Evolutionary conservation across 176 grass and related monocot species (phyloP), one percentile per base, ranked within the genome.

Genomic region (Miscanthus lutarioriparius): DNA sequence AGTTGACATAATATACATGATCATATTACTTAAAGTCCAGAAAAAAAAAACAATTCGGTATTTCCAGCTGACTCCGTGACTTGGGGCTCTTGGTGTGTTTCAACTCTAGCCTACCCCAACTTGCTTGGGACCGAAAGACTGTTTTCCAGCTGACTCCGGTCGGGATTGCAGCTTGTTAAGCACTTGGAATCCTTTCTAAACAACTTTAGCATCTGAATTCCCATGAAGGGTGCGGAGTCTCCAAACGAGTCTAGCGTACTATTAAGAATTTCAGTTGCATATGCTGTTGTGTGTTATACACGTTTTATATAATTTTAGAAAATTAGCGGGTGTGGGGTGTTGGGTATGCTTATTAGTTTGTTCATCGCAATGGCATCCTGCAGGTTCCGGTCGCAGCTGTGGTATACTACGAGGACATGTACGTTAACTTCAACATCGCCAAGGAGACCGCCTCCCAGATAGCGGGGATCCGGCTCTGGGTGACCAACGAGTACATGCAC

Each of bases 351-450:
- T 67, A 71, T 66, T 9, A n/a, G 7, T n/a, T 70, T 25, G 74
- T 6, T 4, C 23, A 47, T 64, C 12, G 33, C 7, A 51, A 66
- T 47, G 22, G 2, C 28, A 17, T 5, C 3, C 10, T 39, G 71
- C 89, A 98, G 93, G 93, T 95, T 62, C 93, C 87, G 6, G 96
- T 98, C 13, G 87, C 91, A 17, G 93, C 91, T 10, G 91, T 93
- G 1, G 93, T 95, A 37, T 98, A 98, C 82, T 98, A 98, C 8
- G 91, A 98, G 80, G 96, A 98, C 74, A 95, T 98, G 93, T 98
- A 95, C 45, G 91, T 98, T 25, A 98, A 98, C 83, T 98, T 95
- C 87, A 92, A 94, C 75, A 78, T 95, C 2, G 96, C 93, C 9
- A 95, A 81, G 93, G 93, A 94, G 81, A 89, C 89, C 0, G 93